Evolutionary conservation across 768 basidiomycete species (phyloP), one percentile per base, ranked within the genome.

Genomic region (Lyophyllum atratum): DNA sequence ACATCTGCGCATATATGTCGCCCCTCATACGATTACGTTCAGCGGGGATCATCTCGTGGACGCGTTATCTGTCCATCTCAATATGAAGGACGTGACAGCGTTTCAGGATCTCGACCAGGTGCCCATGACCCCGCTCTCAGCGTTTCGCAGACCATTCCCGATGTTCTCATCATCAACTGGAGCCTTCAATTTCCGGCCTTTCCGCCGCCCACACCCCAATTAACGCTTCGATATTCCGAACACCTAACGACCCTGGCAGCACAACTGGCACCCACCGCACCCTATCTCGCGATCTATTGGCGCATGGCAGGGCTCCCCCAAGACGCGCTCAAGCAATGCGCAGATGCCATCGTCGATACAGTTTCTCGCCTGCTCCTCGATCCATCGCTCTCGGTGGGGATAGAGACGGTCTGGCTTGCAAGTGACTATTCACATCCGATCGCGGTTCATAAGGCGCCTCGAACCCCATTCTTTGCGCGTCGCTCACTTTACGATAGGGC

Each of bases 221-320:
- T 50, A 1, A 64, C 63, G 22, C 72, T 84, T 31, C 68, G 74
- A 37, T 86, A 86, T 63, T 74, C 85, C 3, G 62, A 69, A 0
- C 61, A 43, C 1, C 77, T 85, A 51, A 67, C 72, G 37, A 67
- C 69, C 10, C 72, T 85, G 9, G 81, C 80, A 0, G 59, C 64
- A 8, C 62, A 59, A 29, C 64, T 85, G 44, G 64, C 69, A 0
- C 71, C 74, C 19, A 54, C 73, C 0, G 61, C 62, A 1, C 74
- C 79, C 0, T 85, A 80, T 65, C 62, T 80, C 3, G 79, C 75
- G 0, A 76, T 87, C 8, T 81, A 85, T 61, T 87, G 83, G 85
- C 71, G 80, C 21, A 82, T 82, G 75, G 83, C 85, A 59, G 80
- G 74, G 15, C 70, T 85, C 51, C 65, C 77, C 0, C 64, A 73